These are phyloP conservation scores for Erucastrum elatum DNA, from an alignment of 345 rosid genomes.

Conservation along the genomic window DNA sequence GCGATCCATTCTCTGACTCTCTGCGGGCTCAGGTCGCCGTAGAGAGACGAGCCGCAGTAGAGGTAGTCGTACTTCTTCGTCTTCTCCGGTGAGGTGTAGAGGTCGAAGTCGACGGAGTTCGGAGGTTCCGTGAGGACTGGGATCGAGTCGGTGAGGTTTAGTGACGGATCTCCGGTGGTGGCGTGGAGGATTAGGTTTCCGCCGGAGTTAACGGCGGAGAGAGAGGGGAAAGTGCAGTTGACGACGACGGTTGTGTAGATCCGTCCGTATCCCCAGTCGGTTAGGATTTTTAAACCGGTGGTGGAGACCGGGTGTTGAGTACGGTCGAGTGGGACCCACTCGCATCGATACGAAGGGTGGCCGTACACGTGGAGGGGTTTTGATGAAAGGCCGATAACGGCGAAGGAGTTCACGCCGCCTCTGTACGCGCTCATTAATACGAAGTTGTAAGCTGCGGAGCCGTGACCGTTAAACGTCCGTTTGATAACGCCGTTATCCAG, in stretches of 20 bases:
- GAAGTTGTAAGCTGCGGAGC: constrained; percentile 81
- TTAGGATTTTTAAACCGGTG: constrained; percentile 54
- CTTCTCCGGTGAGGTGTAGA: constrained; percentile 34
- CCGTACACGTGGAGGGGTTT: constrained; percentile 78
- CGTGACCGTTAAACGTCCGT: constrained; percentile 64
- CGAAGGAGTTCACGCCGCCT: constrained; percentile 69
- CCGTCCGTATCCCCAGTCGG: constrained; percentile 96
- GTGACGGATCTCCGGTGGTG: constrained; percentile 57
- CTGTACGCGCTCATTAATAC: constrained; percentile 78
- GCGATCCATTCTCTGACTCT: constrained; percentile 87
- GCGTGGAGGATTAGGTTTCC: constrained; percentile 71
- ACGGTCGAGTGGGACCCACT: constrained; percentile 55
- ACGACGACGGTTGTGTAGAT: constrained; percentile 84
- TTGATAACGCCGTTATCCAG: constrained; percentile 51
- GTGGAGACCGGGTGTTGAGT: constrained; percentile 31
- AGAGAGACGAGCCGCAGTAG: constrained; percentile 85
- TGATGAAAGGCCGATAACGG: constrained; percentile 75
- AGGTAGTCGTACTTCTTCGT: constrained; percentile 77
- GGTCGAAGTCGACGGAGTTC: constrained; percentile 42
- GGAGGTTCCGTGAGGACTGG: constrained; percentile 53
- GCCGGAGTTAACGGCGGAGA: constrained; percentile 59
- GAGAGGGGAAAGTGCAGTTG: constrained; percentile 67
- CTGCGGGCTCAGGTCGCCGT: constrained; percentile 77
- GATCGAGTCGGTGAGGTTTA: constrained; percentile 61
- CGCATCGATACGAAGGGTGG: constrained; percentile 67